A percentile compares a stretch with the other conserved stretches of the same genome.
These are phyloP conservation scores for Aureoboletus auriporus DNA, from an alignment of 768 basidiomycete genomes.

Conservation along the genomic window DNA sequence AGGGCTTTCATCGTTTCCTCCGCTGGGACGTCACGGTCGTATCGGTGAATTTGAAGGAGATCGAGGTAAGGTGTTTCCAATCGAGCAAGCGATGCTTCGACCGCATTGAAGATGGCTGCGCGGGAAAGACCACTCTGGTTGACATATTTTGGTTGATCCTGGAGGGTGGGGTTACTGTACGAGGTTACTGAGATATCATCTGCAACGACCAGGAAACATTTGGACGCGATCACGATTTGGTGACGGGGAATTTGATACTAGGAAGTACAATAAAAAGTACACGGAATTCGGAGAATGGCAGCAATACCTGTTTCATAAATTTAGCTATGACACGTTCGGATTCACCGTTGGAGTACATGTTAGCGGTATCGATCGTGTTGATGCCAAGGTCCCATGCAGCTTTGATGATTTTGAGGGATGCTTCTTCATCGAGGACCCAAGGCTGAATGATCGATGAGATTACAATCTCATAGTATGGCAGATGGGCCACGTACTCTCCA, in stretches of 20 bases:
- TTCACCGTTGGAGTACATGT: constrained; percentile 34
- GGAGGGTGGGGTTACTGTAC: neutral
- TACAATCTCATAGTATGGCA: neutral
- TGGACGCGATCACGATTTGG: constrained; percentile 30
- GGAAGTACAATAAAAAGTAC: neutral
- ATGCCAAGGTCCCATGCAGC: constrained; percentile 39
- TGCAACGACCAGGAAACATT: constrained; percentile 19
- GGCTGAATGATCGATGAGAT: constrained; percentile 7
- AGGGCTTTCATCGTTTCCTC: constrained; percentile 51
- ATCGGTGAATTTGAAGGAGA: constrained; percentile 44
- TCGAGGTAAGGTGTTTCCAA: constrained; percentile 37
- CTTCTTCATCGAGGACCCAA: constrained; percentile 26
- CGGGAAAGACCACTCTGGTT: constrained; percentile 35
- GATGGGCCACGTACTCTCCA: constrained; percentile 21
- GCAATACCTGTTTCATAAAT: constrained; percentile 29
- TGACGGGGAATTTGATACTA: constrained; percentile 32
- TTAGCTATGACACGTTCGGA: constrained; percentile 36
- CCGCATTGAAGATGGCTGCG: constrained; percentile 35
- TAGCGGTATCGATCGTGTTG: constrained; percentile 38
- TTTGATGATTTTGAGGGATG: constrained; percentile 33
- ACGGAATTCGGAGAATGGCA: neutral
- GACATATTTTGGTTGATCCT: constrained; percentile 16
- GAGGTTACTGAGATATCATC: neutral
- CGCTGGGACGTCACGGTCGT: constrained; percentile 33
- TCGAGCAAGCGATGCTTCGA: constrained; percentile 34